phyloP scores from a whole-genome alignment of 768 basidiomycete genomes.

The Pulveroboletus sp. region DNA sequence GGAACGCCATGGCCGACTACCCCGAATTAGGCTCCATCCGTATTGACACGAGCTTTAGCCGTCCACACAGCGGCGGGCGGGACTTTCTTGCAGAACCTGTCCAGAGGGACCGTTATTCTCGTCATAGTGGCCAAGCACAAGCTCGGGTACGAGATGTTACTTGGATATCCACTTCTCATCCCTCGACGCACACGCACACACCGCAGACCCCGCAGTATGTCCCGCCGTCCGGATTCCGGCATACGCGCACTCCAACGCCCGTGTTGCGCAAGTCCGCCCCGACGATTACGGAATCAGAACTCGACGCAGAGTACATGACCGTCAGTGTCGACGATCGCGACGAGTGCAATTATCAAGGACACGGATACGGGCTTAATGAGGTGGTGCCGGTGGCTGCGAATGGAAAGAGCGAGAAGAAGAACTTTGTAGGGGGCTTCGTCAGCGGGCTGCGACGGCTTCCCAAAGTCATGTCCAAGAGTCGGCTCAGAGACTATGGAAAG shows the following conservation, averaged over 20 bases:
- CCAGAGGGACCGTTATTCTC: slow-evolving; percentile 29
- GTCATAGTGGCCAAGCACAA: slow-evolving; percentile 25
- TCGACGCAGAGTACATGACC: slow-evolving; percentile 35
- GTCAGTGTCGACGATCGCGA: slow-evolving; percentile 26
- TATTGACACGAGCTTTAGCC: slow-evolving; percentile 29
- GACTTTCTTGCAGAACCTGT: slow-evolving; percentile 24
- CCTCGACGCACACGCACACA: slow-evolving; percentile 28
- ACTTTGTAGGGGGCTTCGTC: slow-evolving; percentile 30
- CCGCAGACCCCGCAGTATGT: slow-evolving; percentile 26
- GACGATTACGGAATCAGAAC: slow-evolving; percentile 31
- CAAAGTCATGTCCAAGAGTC: slow-evolving; percentile 32
- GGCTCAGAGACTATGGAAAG: slow-evolving; percentile 25
- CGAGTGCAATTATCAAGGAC: slow-evolving; percentile 16
- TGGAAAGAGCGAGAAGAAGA: slow-evolving; percentile 32
- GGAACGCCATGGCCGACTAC: slow-evolving; percentile 25
- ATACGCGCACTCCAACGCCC: slow-evolving; percentile 26
- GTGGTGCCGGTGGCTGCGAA: slow-evolving; percentile 16
- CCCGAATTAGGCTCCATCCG: slow-evolving; percentile 23
- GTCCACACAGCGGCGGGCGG: slow-evolving; percentile 26
- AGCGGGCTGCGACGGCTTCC: slow-evolving; percentile 30
- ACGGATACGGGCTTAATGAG: slow-evolving; percentile 26
- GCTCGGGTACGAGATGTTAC: slow-evolving; percentile 29
- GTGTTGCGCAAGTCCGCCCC: slow-evolving; percentile 27
- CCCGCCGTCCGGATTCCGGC: slow-evolving; percentile 19
- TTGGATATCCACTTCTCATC: slow-evolving; percentile 29